Base-by-base conservation (phyloP, 257 asterid genomes). In the Fraxinus pennsylvanica region DNA sequence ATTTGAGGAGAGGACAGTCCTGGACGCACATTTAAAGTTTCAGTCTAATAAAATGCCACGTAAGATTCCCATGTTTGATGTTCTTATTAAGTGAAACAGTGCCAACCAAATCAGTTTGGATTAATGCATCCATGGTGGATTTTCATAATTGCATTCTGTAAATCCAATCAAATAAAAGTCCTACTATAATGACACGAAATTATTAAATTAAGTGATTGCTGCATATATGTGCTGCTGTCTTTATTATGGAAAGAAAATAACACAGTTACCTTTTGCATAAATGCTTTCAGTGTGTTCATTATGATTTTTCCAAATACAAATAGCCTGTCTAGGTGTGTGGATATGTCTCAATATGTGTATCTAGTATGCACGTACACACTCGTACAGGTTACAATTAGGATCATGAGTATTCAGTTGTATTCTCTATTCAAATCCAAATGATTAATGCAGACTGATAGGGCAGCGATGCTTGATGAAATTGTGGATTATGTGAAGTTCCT, bases 401-500 rank as follows among this genome's bases (percentile, higher is more conserved):
- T 22, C 68, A 1, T 1, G 33, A 63, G 14, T 81, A 41, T 41
- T 41, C 9, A 41, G 3, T 41, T 9, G 47, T 41, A 41, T 41
- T 5, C 9, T 36, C 41, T 36, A 41, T 41, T 41, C 50, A 41
- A 68, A 78, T 69, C 66, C 22, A 33, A 59, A 21, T 63, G 75
- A 57, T 54, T 78, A 21, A 66, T 72, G 84, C 94, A 95, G 99
- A 90, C 96, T 69, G 99, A 95, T 87, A 93, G 96, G 89, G 99
- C 99, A 41, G 94, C 92, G 69, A 95, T 95, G 99, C 93, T 95
- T 74, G 99, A 95, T 80, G 99, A 95, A 86, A 88, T 95, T 81
- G 97, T 93, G 80, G 99, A 95, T 84, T 95, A 95, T 77, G 98
- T 95, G 74, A 95, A 95, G 90, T 95, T 95, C 92, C 86, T 95